Percentiles rank a stretch among this genome's conserved stretches.
phyloP scores from a whole-genome alignment of 202 grass and related monocot genomes.

The Musa balbisiana region DNA sequence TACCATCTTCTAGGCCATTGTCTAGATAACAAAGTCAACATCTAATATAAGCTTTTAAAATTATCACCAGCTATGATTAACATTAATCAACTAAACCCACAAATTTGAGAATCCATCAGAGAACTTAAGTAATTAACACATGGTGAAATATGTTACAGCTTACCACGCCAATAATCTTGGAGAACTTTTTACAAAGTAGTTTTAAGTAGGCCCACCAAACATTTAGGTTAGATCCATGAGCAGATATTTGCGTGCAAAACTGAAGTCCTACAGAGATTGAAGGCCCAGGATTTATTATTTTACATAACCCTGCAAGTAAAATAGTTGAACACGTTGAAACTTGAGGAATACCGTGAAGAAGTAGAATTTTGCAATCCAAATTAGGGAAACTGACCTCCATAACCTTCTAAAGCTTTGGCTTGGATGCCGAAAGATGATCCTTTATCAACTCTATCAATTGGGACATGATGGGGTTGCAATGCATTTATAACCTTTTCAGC shows the following conservation, averaged over 20 bases:
- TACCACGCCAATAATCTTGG: too few relatives aligned
- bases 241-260: neutral
- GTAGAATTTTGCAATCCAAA: neutral
- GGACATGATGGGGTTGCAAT: constrained; percentile 26
- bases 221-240: neutral
- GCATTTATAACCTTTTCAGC: constrained; percentile 29
- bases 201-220: neutral
- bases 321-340: constrained; percentile 9
- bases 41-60: too few relatives aligned
- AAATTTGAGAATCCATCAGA: neutral
- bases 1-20: too few relatives aligned
- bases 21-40: too few relatives aligned
- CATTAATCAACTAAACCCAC: too few relatives aligned
- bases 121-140: neutral
- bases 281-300: constrained; percentile 13
- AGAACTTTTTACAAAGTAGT: too few relatives aligned
- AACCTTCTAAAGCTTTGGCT: constrained; percentile 28
- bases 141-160: neutral
- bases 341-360: neutral
- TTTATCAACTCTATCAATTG: constrained; percentile 16
- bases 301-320: constrained; percentile 33
- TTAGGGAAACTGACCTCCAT: constrained; percentile 25
- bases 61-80: too few relatives aligned
- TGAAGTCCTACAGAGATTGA: neutral
- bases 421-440: constrained; percentile 20